Evolutionary conservation across 441 rosid genomes (phyloP), one percentile per base, ranked within the genome.

Genomic region (Croton setiger): DNA sequence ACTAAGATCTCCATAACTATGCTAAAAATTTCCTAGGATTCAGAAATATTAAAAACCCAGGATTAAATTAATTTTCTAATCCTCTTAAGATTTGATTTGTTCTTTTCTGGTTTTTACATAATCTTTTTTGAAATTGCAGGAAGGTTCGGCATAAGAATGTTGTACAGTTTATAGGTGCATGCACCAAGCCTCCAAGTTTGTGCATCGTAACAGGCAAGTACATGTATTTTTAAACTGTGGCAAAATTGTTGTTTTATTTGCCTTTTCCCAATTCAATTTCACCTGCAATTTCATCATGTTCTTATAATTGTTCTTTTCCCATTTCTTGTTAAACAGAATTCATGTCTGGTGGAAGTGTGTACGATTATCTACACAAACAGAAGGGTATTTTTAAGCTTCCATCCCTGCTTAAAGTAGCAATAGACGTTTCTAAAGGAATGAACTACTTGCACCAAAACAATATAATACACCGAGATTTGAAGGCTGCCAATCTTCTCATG

Each of bases 401-500:
- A 35, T 63, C 85, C 73, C 75, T 96, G 61, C 87, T 96, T 71
- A 92, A 91, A 84, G 92, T 87, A 49, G 97, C 96, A 35, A 81
- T 91, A 41, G 99, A 96, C 71, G 83, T 96, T 53, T 82, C 96
- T 21, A 96, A 91, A 85, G 99, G 99, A 85, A 92, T 96, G 99
- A 87, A 86, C 76, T 96, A 89, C 82, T 78, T 96, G 78, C 99
- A 92, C 83, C 99, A 89, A 80, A 92, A 96, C 75, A 91, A 89
- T 76, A 91, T 96, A 65, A 91, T 96, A 64, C 99, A 96, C 76
- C 80, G 99, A 78, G 98, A 96, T 86, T 81, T 96, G 75, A 96
- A 96, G 80, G 88, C 96, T 72, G 98, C 98, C 75, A 95, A 95
- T 87, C 95, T 95, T 81, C 90, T 96, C 69, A 91, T 96, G 98